phyloP scores from a whole-genome alignment of 441 rosid genomes.

The Arabidopsis hybrid region DNA sequence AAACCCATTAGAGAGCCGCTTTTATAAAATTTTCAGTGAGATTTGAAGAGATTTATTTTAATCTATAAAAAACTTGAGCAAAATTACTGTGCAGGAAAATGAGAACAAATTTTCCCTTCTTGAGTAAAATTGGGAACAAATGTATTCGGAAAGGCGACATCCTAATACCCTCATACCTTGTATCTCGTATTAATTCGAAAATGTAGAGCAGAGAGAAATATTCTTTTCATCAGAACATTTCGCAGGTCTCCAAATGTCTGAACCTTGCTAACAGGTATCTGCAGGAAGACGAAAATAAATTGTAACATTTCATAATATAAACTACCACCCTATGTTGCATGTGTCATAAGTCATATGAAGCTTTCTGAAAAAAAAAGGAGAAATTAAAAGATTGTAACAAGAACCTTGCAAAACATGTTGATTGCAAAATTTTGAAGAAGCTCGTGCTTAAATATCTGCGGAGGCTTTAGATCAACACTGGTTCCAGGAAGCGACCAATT shows the following conservation, averaged over 20 bases:
- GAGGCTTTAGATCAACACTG: slow-evolving; percentile 67
- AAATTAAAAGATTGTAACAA: slow-evolving; percentile 24
- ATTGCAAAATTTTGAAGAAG: slow-evolving; percentile 95
- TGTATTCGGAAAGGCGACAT: background rate
- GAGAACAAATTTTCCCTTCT: background rate
- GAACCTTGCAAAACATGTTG: slow-evolving; percentile 99
- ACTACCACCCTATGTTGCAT: slow-evolving; percentile 26
- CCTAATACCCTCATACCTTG: slow-evolving; percentile 61
- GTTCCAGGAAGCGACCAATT: slow-evolving; percentile 93
- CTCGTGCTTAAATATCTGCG: slow-evolving; percentile 99
- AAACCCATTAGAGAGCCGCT: background rate
- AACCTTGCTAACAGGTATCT: slow-evolving; percentile 96
- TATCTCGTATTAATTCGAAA: slow-evolving; percentile 97
- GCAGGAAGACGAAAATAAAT: slow-evolving; percentile 48
- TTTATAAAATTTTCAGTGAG: background rate
- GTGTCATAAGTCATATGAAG: slow-evolving; percentile 7
- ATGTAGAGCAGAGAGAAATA: slow-evolving; percentile 99
- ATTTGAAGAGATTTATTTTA: background rate
- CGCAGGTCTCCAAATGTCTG: slow-evolving; percentile 92
- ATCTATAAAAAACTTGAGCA: background rate
- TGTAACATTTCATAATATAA: slow-evolving; percentile 7
- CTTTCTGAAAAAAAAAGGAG: background rate
- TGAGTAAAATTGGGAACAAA: background rate
- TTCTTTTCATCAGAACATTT: slow-evolving; percentile 96
- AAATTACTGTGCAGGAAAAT: background rate